Evolutionary conservation across 495 filamentous ascomycete species (phyloP), one percentile per base, ranked within the genome.

Genomic region (Aspergillus hancockii): DNA sequence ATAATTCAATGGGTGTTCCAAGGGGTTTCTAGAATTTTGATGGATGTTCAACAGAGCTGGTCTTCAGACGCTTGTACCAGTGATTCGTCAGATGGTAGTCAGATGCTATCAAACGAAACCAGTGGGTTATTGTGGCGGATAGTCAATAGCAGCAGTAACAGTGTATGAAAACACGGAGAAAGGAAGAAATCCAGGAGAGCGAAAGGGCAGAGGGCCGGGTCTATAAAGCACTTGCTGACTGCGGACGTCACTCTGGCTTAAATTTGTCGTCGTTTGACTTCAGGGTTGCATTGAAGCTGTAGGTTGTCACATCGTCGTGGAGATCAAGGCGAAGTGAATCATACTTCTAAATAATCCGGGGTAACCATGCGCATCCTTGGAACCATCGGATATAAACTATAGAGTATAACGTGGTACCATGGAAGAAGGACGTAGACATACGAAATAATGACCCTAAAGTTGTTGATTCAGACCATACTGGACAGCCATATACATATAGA

Each of bases 41-140:
- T 51, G 25, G 43, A 47, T 47, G 43, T 47, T 47, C 19, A 23
- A 18, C 43, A 21, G 13, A n/a, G 19, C 43, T 47, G 38, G 38
- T 47, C 43, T 47, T 47, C 43, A 22, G n/a, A 13, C 43, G 18
- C 43, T 47, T 8, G 18, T 13, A 18, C 43, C 4, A 2, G 43
- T 47, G 18, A 3, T 41, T 41, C 38, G n/a, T 41, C 38, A n/a
- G 34, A 14, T n/a, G 14, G 38, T 23, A 23, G 43, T 22, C 43
- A 47, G 23, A 47, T 47, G 43, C 1, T 47, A 47, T 47, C 43
- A 47, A 22, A 47, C 43, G 43, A 47, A 47, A 18, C 43, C 23
- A 47, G 18, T 22, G 21, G 43, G 8, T 21, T 18, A 12, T 23
- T 47, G 2, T 8, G 43, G 43, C 2, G 21, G 43, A 23, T 9